Evolutionary conservation across 345 rosid species (phyloP), one percentile per base, ranked within the genome.

Genomic region (Hypericum androsaemum): DNA sequence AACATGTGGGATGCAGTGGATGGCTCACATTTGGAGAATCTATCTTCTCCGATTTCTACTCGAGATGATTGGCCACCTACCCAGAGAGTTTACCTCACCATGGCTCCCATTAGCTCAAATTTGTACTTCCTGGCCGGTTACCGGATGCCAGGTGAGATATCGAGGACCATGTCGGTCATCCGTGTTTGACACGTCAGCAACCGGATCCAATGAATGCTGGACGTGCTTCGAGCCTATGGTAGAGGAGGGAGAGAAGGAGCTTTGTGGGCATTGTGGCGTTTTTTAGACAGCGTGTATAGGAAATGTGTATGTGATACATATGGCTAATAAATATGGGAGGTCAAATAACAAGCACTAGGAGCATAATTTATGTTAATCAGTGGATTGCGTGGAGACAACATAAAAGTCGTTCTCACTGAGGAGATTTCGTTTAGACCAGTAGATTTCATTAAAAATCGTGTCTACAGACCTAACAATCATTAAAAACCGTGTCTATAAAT

Each of bases 201-300:
- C 50, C 37, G 16, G 28, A 22, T 22, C 32, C 4, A 4, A 22
- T 6, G 47, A 52, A 14, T 62, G 48, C 1, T 65, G 74, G 77
- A 68, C 15, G 43, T 71, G 77, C 56, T 63, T 68, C 6, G 74
- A 75, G 59, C 65, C 80, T 0, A 42, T 36, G 39, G 70, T 68
- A 44, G 77, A 71, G 45, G 60, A 68, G 7, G 72, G 70, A 28
- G 72, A 60, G 10, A 72, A 69, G 36, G 68, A 75, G 57, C 63
- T 71, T 17, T 63, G 72, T 17, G 43, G 70, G 35, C 77, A 71
- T 16, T 73, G 74, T 9, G 71, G 80, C 37, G 72, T 60, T 15
- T 67, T n/a, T 57, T 1, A 22, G 32, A 22, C 32, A 22, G 1
- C 1, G 32, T 22, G 4, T 22, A 22, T 22, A 22, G 32, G 32